Conservation (phyloP, 2,329 filamentous ascomycete genomes). For the Pseudohalonectria lignicola region DNA sequence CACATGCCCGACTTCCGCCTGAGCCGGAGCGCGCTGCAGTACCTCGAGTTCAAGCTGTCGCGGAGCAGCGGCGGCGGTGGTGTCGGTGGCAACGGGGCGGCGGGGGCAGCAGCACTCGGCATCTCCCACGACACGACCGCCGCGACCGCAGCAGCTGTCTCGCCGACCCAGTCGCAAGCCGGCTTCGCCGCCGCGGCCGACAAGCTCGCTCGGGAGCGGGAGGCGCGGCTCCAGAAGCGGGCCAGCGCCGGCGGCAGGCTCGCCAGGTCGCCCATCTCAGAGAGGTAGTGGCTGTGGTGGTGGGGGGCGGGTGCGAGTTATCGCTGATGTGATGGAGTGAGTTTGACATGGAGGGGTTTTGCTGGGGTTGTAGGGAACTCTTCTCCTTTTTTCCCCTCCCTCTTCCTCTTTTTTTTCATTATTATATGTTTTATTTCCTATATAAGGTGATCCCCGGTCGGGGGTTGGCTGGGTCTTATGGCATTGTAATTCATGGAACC, state of each 20-base stretch:
- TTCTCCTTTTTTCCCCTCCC: background rate
- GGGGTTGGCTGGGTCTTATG: no score
- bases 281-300: constrained; percentile 33
- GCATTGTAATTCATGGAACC: no score
- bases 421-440: no score
- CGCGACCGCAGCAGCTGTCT: constrained; percentile 40
- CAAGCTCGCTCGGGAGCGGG: constrained; percentile 49
- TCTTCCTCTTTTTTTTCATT: background rate
- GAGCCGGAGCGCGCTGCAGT: constrained; percentile 67
- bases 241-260: constrained; percentile 68
- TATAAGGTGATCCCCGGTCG: no score
- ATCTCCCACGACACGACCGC: constrained; percentile 14
- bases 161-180: constrained; percentile 10
- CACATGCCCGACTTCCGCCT: constrained; percentile 73
- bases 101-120: constrained; percentile 6
- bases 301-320: background rate
- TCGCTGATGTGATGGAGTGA: no score
- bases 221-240: constrained; percentile 64
- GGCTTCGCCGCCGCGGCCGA: constrained; percentile 21
- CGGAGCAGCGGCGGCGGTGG: constrained; percentile 21
- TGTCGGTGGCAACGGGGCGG: constrained; percentile 7
- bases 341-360: no score
- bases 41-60: constrained; percentile 67
- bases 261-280: constrained; percentile 52
- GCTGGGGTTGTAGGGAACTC: no score